A percentile compares a stretch with the other conserved stretches of the same genome.
Evolutionary conservation across 331 rosid genomes (phyloP).

Genomic region (Stylosanthes scabra): DNA sequence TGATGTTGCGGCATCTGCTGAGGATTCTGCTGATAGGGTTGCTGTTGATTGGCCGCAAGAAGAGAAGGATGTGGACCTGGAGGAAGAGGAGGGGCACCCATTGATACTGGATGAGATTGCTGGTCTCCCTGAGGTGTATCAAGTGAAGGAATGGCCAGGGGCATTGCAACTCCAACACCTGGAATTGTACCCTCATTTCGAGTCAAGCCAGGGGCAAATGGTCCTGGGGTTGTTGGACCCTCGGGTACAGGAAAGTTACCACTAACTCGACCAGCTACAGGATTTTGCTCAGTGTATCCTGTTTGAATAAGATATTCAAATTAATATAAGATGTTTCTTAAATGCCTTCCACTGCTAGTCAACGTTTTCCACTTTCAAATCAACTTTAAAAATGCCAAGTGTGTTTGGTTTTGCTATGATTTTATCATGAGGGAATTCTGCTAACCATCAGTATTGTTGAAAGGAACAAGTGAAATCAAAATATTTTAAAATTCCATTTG

Average conservation of each 20-base stretch:
- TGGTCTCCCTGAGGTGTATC: constrained; percentile 84
- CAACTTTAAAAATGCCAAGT: background rate
- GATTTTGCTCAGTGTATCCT: constrained; percentile 93
- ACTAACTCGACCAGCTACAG: constrained; percentile 65
- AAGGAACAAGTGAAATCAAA: constrained; percentile 1
- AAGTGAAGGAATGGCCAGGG: constrained; percentile 71
- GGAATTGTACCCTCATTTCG: constrained; percentile 98
- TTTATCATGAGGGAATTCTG: constrained; percentile 18
- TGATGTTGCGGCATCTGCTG: constrained; percentile 90
- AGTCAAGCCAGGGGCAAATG: constrained; percentile 83
- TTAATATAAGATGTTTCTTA: constrained; percentile 25
- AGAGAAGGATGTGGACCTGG: constrained; percentile 99
- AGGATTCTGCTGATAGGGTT: constrained; percentile 78
- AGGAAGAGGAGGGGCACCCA: constrained; percentile 98
- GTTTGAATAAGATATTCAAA: constrained; percentile 38
- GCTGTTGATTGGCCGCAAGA: constrained; percentile 87
- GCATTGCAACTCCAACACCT: constrained; percentile 97
- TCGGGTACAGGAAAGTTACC: constrained; percentile 79
- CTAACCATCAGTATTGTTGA: constrained; percentile 12
- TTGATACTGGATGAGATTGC: constrained; percentile 75
- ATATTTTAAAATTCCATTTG: constrained; percentile 1
- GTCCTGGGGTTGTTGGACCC: constrained; percentile 93
- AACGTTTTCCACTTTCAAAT: background rate
- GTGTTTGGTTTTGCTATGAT: background rate
- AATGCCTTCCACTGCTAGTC: background rate